phyloP scores from a whole-genome alignment of 1,284 basidiomycete species.

The Sparassis latifolia region DNA sequence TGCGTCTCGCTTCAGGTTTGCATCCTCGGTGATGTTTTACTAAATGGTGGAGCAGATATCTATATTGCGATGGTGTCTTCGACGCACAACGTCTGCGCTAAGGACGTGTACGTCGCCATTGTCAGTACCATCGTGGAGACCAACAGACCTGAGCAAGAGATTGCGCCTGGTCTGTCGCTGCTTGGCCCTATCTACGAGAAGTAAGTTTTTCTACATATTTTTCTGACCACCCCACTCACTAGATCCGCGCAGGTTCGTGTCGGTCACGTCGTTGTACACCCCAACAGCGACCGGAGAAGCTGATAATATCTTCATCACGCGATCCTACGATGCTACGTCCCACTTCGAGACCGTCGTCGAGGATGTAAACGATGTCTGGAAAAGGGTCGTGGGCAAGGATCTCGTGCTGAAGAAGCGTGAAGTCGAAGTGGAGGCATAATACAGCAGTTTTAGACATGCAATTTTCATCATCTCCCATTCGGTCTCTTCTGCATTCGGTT shows the following conservation, averaged over 20 bases:
- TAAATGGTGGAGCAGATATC: constrained; percentile 62
- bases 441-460: constrained; percentile 8
- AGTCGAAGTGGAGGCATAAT: constrained; percentile 54
- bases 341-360: constrained; percentile 99
- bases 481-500: constrained; percentile 10
- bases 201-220: constrained; percentile 39
- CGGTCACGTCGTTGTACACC: constrained; percentile 83
- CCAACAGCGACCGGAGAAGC: constrained; percentile 78
- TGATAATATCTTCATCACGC: constrained; percentile 94
- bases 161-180: constrained; percentile 85
- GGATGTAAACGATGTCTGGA: constrained; percentile 92
- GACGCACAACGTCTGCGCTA: constrained; percentile 96
- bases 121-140: constrained; percentile 99
- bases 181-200: constrained; percentile 95
- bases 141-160: constrained; percentile 87
- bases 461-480: constrained; percentile 5
- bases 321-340: constrained; percentile 96
- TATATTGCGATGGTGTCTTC: constrained; percentile 97
- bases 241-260: constrained; percentile 67
- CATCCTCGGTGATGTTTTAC: neutral
- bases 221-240: constrained; percentile 5
- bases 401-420: constrained; percentile 84
- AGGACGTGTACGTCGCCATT: constrained; percentile 93
- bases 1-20: constrained; percentile 30
- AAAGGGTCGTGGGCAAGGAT: constrained; percentile 70